Evolutionary conservation across 768 basidiomycete species (phyloP).

Genomic region (Sporobolomyces roseus): DNA sequence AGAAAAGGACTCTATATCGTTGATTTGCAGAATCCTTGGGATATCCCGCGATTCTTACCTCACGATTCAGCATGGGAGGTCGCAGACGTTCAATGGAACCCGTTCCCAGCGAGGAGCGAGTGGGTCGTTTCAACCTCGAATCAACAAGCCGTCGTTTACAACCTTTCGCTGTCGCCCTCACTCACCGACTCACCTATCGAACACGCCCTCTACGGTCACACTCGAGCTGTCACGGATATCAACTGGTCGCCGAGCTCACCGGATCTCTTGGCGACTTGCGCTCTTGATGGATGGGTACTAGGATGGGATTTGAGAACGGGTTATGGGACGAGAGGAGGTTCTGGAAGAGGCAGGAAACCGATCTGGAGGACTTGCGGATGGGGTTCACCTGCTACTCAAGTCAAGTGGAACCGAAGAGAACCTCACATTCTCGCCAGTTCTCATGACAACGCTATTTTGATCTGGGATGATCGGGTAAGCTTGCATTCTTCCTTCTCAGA

Average conservation of each 20-base stretch:
- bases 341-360: constrained; percentile 60
- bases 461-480: constrained; percentile 89
- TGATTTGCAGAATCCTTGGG: constrained; percentile 79
- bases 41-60: constrained; percentile 86
- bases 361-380: constrained; percentile 40
- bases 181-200: constrained; percentile 71
- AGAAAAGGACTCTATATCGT: constrained; percentile 91
- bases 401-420: constrained; percentile 93
- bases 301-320: constrained; percentile 79
- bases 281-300: constrained; percentile 91
- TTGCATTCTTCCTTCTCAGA: neutral
- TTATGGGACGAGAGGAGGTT: constrained; percentile 59
- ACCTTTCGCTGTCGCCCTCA: constrained; percentile 55
- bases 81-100: constrained; percentile 63
- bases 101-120: constrained; percentile 67
- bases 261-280: constrained; percentile 75
- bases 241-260: constrained; percentile 91
- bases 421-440: constrained; percentile 82
- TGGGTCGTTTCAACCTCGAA: constrained; percentile 84
- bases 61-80: constrained; percentile 97
- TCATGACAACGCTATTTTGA: constrained; percentile 76
- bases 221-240: constrained; percentile 93
- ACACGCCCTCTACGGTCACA: constrained; percentile 79
- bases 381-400: constrained; percentile 74
- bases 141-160: constrained; percentile 92